These are phyloP conservation scores for Coffea eugenioides DNA, from an alignment of 257 asterid genomes.

Conservation along the genomic window DNA sequence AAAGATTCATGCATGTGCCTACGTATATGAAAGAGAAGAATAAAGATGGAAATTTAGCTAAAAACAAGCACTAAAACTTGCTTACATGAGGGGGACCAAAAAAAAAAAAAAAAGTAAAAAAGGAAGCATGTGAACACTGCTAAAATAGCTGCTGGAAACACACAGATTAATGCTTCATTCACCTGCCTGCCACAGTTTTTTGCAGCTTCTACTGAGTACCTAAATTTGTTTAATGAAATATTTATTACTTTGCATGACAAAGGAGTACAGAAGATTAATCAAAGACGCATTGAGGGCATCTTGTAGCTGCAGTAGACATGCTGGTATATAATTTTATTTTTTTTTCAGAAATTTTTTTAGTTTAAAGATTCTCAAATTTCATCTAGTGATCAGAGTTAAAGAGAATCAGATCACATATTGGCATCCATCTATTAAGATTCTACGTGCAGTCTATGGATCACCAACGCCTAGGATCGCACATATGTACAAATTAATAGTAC, in stretches of 20 bases:
- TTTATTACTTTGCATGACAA: slow-evolving; percentile 16
- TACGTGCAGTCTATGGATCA: slow-evolving; percentile 52
- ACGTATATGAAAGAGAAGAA: not conserved
- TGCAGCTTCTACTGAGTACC: slow-evolving; percentile 19
- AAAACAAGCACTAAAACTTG: not conserved
- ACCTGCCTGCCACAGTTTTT: slow-evolving; percentile 25
- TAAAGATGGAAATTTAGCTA: not conserved
- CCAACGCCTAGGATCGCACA: slow-evolving; percentile 62
- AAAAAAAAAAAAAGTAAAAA: slow-evolving; percentile 4
- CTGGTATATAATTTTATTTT: not conserved
- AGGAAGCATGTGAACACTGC: slow-evolving; percentile 57
- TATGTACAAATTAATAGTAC: not conserved
- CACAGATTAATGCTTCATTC: slow-evolving; percentile 23
- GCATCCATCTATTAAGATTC: slow-evolving; percentile 22
- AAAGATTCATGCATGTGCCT: too few species aligned
- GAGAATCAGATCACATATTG: slow-evolving; percentile 1
- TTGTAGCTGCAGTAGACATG: slow-evolving; percentile 30
- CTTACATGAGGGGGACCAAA: not conserved
- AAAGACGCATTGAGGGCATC: slow-evolving; percentile 5
- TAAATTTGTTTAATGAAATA: slow-evolving; percentile 17
- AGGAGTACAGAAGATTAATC: slow-evolving; percentile 7
- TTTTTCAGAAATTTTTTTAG: not conserved
- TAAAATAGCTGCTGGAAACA: slow-evolving; percentile 19
- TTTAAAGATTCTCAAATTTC: not conserved
- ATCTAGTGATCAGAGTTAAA: not conserved